Evolutionary conservation across 176 grass and related monocot species (phyloP), one percentile per base, ranked within the genome.

Genomic region (Carex kokanica): DNA sequence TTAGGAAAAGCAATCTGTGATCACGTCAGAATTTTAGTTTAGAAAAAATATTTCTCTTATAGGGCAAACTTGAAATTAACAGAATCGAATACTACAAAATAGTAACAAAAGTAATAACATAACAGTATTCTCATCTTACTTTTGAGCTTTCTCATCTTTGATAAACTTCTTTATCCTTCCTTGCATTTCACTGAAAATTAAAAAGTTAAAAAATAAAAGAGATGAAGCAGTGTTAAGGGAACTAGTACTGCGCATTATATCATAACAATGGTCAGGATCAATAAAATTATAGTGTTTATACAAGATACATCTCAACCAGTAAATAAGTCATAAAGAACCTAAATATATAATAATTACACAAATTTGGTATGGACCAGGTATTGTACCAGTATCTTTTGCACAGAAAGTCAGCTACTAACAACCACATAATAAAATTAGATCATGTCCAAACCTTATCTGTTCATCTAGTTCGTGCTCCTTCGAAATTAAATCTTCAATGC

Each of bases 61-160:
- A 23, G 20, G 41, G 23, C 41, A 73, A 73, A 12, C 40, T 73
- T 49, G 18, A 73, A 73, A 14, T 32, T 6, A 15, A 74, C 18
- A 74, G 40, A 69, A 51, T 12, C 12, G 5, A 24, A 73, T 73
- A 49, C 11, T 13, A n/a, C 56, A 59, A 20, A 74, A 0, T 24
- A 15, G 1, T 51, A 25, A 74, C n/a, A 74, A 13, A 74, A 51
- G 70, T 51, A 51, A 73, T 73, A 23, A 12, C 13, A 66, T 4
- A 49, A 13, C 9, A 73, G 38, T 73, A 74, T 14, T 47, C 70
- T 74, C 41, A 74, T 25, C 1, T 89, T 84, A 92, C 94, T 86
- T 94, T 85, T 94, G 88, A 55, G 91, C 92, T 86, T 88, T 91
- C 83, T 97, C 92, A 84, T 98, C 86, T 86, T 98, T 90, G 31